Conservation (phyloP, 257 asterid species). For the Solanum virginianum region DNA sequence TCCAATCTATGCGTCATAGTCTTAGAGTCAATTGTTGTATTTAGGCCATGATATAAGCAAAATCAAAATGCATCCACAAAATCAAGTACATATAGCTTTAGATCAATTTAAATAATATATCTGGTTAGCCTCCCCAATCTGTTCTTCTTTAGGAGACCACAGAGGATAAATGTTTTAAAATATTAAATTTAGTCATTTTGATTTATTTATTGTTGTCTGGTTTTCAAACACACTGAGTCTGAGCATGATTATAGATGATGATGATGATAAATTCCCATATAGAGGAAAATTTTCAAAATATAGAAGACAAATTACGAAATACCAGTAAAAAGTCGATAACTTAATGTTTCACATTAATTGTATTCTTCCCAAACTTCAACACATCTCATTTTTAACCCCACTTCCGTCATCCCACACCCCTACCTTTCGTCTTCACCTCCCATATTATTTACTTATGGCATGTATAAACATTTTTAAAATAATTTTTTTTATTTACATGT, state of each 20-base stretch:
- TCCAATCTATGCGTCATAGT: background rate
- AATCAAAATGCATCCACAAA: background rate
- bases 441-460: background rate
- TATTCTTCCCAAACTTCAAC: no score
- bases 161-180: background rate
- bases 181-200: background rate
- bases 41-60: conserved; percentile 3
- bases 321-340: background rate
- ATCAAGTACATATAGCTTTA: background rate
- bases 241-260: background rate
- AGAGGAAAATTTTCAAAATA: background rate
- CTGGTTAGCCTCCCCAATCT: background rate
- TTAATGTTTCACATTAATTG: background rate
- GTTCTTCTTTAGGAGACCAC: background rate
- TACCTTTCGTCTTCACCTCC: background rate
- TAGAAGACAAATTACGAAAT: background rate
- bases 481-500: background rate
- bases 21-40: background rate
- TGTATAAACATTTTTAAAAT: background rate
- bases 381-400: no score
- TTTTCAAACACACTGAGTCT: background rate
- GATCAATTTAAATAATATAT: background rate
- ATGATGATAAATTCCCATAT: background rate
- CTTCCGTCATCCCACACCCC: background rate
- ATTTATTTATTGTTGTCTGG: background rate